Evolutionary conservation across 1,284 basidiomycete genomes (phyloP).

Genomic region (Neotropicomus parvogracilis): DNA sequence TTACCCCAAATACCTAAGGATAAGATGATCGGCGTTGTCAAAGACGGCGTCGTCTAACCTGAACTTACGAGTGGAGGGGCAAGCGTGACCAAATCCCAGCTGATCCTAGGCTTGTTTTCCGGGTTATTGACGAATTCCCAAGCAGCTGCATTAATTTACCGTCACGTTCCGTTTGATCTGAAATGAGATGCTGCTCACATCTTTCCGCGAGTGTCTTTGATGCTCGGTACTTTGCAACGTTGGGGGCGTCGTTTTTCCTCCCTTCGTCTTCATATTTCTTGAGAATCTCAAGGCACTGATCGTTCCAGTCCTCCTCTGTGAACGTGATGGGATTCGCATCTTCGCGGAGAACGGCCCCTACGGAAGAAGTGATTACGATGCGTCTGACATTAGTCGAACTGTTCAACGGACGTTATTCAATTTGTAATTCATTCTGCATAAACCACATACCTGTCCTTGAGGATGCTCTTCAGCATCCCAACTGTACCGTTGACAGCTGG

Average conservation of each 20-base stretch:
- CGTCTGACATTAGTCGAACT: conserved; percentile 49
- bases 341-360: conserved; percentile 45
- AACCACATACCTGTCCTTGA: conserved; percentile 45
- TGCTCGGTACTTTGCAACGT: conserved; percentile 48
- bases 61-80: conserved; percentile 53
- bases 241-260: conserved; percentile 37
- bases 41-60: not conserved
- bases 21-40: not conserved
- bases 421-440: not conserved
- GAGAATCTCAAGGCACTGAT: conserved; percentile 48
- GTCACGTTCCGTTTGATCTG: not conserved
- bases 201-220: conserved; percentile 71
- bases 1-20: conserved; percentile 36
- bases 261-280: conserved; percentile 53
- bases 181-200: conserved; percentile 31
- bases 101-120: conserved; percentile 44
- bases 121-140: conserved; percentile 52
- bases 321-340: conserved; percentile 27
- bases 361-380: conserved; percentile 63
- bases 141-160: conserved; percentile 33
- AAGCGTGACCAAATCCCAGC: conserved; percentile 55
- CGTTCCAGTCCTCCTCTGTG: conserved; percentile 64
- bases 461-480: conserved; percentile 52
- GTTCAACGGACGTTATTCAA: not conserved
- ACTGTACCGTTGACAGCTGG: conserved; percentile 65